A percentile compares a stretch with the other conserved stretches of the same genome.
Conservation (phyloP, 2,329 filamentous ascomycete genomes). For the Xylaria hypoxylon region DNA sequence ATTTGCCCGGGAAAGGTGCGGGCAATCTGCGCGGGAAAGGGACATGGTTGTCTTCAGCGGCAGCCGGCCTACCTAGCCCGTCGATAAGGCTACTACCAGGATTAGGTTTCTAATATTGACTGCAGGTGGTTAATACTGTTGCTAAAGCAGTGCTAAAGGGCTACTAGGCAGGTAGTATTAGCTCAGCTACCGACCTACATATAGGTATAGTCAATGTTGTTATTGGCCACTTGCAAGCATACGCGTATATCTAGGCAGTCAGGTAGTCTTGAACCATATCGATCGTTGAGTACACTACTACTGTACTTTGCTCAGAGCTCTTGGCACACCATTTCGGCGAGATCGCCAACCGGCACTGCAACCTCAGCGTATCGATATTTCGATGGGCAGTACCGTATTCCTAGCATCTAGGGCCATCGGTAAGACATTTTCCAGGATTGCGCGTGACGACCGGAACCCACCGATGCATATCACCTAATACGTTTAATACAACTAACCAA, state of each 20-base stretch:
- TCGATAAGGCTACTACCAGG: slow-evolving; percentile 13
- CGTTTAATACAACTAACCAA: slow-evolving; percentile 12
- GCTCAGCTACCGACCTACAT: too few species aligned
- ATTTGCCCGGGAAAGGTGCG: slow-evolving; percentile 2
- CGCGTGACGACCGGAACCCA: slow-evolving; percentile 19
- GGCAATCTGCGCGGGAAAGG: slow-evolving; percentile 4
- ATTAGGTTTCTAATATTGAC: slow-evolving; percentile 6
- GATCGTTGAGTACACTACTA: slow-evolving; percentile 17
- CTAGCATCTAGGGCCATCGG: slow-evolving; percentile 6
- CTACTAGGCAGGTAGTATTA: not conserved
- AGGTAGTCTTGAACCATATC: not conserved
- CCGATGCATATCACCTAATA: slow-evolving; percentile 13
- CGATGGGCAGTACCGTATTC: slow-evolving; percentile 1
- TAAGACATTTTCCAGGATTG: slow-evolving; percentile 10
- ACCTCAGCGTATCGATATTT: slow-evolving; percentile 14
- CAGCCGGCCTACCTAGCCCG: slow-evolving; percentile 2
- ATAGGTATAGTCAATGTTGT: not conserved
- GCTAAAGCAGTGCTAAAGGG: slow-evolving; percentile 20
- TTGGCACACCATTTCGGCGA: slow-evolving; percentile 14
- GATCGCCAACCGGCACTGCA: slow-evolving; percentile 21
- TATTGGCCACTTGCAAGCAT: not conserved
- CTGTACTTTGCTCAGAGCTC: not conserved
- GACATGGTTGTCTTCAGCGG: not conserved
- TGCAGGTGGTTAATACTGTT: slow-evolving; percentile 23
- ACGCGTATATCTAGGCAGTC: too few species aligned